phyloP scores from a whole-genome alignment of 495 filamentous ascomycete species.

The Annulohypoxylon stygium region DNA sequence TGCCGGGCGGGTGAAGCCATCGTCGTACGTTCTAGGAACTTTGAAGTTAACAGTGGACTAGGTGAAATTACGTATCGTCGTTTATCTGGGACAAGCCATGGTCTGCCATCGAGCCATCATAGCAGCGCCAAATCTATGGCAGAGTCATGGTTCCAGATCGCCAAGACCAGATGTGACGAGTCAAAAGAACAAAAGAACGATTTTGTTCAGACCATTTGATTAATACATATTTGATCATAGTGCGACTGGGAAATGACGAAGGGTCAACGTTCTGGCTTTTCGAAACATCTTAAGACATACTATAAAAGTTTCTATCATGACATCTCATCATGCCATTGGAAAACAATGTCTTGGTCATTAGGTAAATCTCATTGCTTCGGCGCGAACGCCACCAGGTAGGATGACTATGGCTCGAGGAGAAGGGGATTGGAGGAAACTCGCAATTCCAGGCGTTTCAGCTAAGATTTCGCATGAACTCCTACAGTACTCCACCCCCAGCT shows the following conservation, averaged over 20 bases:
- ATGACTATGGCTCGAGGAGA: constrained; percentile 7
- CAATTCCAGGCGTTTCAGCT: constrained; percentile 4
- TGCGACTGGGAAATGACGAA: background rate
- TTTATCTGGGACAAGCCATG: background rate
- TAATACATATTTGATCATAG: too few relatives aligned
- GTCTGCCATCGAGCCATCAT: background rate
- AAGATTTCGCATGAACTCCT: constrained; percentile 1
- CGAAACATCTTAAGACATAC: background rate
- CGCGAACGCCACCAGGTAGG: background rate
- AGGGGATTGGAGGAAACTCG: background rate
- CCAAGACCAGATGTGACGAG: background rate
- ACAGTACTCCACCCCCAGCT: background rate
- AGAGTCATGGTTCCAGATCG: background rate
- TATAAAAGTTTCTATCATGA: background rate
- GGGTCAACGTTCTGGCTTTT: background rate
- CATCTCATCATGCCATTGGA: background rate
- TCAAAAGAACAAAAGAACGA: background rate
- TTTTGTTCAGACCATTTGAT: background rate
- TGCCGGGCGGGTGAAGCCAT: background rate
- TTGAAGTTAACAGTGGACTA: constrained; percentile 3
- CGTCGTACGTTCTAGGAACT: background rate
- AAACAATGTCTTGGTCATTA: constrained; percentile 12
- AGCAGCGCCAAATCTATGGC: background rate
- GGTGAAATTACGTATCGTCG: background rate
- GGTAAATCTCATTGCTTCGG: background rate